Evolutionary conservation across 352 stramenopile genomes (phyloP), one percentile per base, ranked within the genome.

Genomic region (Phytophthora pini): DNA sequence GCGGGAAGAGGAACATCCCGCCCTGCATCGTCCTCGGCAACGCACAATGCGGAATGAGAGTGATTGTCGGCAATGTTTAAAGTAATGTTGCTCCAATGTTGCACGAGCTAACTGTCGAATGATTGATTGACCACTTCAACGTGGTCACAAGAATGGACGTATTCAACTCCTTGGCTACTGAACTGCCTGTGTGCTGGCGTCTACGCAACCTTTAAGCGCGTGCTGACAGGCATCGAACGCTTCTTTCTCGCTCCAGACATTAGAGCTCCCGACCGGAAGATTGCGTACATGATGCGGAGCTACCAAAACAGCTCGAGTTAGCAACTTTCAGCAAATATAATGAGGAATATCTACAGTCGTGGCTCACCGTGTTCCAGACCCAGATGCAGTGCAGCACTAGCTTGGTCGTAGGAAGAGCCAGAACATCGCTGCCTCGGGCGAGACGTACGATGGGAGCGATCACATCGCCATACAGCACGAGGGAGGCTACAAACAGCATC

Each of bases 401-500:
- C 46, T 79, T 76, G 5, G 29, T 38, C 2, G 51, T 51, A 9
- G 61, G 55, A 1, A 79, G 20, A 4, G 36, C 41, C 8, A 36
- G 5, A 22, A 50, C 39, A 53, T 65, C 47, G 56, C 54, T 32
- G 46, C 9, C 22, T 32, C 46, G 45, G 10, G 61, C 39, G 9
- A 85, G 46, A 0, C 44, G 66, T 45, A 60, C 68, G 31, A 79
- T 52, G 4, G 82, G 80, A 9, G 83, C 56, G 13, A 88, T 63
- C 13, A 90, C 31, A 48, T 93, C 82, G 4, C 84, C 84, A 20
- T 87, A 90, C 9, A 81, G n/a, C 52, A 80, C 58, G 15, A 90
- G 48, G 29, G 76, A 70, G 34, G 71, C 79, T 22, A 91, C 58
- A 39, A 93, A 74, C 49, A 91, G 53, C 65, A 79, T 67, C 31